Evolutionary conservation across 2,329 filamentous ascomycete species (phyloP), one percentile per base, ranked within the genome.

Genomic region (Diaporthe australafricana): DNA sequence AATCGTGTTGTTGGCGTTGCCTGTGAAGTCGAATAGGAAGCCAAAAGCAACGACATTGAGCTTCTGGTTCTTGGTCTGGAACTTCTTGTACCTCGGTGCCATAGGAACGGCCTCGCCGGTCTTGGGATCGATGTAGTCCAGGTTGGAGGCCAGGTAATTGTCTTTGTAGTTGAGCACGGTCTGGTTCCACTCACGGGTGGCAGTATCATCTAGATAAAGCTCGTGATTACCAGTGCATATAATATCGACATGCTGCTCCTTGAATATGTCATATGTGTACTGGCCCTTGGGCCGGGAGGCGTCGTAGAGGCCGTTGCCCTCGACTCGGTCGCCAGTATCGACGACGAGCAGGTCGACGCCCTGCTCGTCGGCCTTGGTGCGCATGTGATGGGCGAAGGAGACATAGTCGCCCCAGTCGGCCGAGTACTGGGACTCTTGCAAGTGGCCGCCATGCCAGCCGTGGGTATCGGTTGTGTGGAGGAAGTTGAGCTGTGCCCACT

Each of bases 371-470:
- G 95, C 94, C 78, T 90, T 91, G 75, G 90, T 88, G 70, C 90
- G 92, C 87, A 99, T 90, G 79, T 96, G 94, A 45, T 92, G 87
- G 42, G 95, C 90, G 79, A 99, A 98, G 8, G 96, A 98, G 77
- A 98, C 89, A 82, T 98, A 99, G 83, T 99, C 96, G 72, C 96
- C 96, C 95, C 96, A 98, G 82, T 99, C 96, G 57, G 94, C 96
- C 8, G 94, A 95, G 82, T 97, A 99, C 73, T 96, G 96, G 3
- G 94, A 88, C 92, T 99, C 96, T 84, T 95, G 92, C 6, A 98
- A 84, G 85, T 99, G 96, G 1, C 96, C 96, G 12, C 91, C 94
- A 79, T 97, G 92, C 96, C 96, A 99, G 77, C 96, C 96, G 83
- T 98, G 96, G 5, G 94, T 96, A 80, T 98, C 93, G 50, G 96